Evolutionary conservation across 305 asterid species (phyloP), one percentile per base, ranked within the genome.

Genomic region (Ruellia speciosa): DNA sequence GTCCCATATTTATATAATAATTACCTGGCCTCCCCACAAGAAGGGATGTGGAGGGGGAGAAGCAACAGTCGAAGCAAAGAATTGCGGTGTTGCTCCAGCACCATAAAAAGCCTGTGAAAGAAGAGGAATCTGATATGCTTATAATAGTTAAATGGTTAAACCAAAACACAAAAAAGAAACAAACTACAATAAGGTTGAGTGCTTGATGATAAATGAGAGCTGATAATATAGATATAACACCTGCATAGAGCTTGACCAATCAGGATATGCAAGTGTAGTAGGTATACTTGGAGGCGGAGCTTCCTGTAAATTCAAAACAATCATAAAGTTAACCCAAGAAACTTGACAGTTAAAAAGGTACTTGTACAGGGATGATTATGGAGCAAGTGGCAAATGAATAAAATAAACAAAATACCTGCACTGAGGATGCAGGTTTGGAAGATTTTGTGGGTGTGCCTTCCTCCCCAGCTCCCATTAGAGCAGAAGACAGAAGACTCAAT

Each of bases 21-120:
- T 60, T 66, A 90, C 98, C 98, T 90, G 98, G 74, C 83, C 74
- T 54, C 93, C 93, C 98, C 96, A 90, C 77, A 90, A 2, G 72
- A 78, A 90, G 58, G 98, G 95, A 74, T 85, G 97, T 8, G 95
- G 93, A 69, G 90, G 64, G 18, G 88, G 94, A 72, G 98, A 87
- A 66, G 95, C 81, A 65, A 87, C 92, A 63, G 92, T 69, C 57
- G 97, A 75, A 54, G 96, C 89, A 74, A 87, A 90, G 79, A 78
- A 88, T 52, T 92, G 92, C 11, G 94, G 95, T 66, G 95, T 58
- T 65, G 82, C 93, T 66, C 96, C 95, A 68, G 86, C 84, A 60
- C 96, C 87, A 71, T 88, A 90, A 70, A 88, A 83, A 48, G 96
- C 96, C 98, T 89, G 66, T 55, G 20, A 68, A 54, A 40, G 50